These are phyloP conservation scores for Talaromyces sp. DNA, from an alignment of 2,329 filamentous ascomycete species.

Conservation along the genomic window DNA sequence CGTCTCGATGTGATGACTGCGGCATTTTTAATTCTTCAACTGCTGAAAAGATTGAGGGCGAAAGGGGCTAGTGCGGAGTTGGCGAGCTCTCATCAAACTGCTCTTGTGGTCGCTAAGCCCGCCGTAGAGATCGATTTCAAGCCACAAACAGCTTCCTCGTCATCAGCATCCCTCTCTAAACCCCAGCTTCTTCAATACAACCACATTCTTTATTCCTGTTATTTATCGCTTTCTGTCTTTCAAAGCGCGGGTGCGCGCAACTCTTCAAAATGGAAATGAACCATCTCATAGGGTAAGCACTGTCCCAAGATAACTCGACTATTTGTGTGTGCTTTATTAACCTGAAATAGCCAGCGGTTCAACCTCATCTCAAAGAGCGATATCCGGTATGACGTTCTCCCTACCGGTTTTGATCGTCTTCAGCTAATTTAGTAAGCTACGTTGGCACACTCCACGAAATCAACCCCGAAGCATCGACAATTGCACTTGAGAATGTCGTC, in stretches of 20 bases:
- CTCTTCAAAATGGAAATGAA: conserved; percentile 47
- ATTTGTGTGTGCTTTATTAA: conserved; percentile 35
- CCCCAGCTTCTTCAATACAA: conserved; percentile 22
- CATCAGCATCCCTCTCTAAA: conserved; percentile 22
- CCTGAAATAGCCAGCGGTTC: conserved; percentile 71
- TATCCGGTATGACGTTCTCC: conserved; percentile 67
- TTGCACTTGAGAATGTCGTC: conserved; percentile 92
- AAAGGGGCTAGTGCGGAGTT: conserved; percentile 1
- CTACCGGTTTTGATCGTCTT: neutral
- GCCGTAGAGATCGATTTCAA: conserved; percentile 22
- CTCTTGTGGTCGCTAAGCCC: neutral
- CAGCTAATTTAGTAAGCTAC: conserved; percentile 59
- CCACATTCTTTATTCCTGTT: conserved; percentile 20
- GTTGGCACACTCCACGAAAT: conserved; percentile 95
- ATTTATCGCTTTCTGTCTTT: conserved; percentile 17
- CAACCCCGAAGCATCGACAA: conserved; percentile 94
- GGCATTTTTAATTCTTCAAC: conserved; percentile 49
- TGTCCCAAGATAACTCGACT: conserved; percentile 21
- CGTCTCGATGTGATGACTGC: conserved; percentile 67
- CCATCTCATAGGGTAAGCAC: conserved; percentile 48
- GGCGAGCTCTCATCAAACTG: conserved; percentile 3
- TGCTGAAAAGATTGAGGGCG: neutral
- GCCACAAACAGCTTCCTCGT: conserved; percentile 21
- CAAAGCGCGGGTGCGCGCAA: conserved; percentile 33
- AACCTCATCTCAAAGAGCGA: conserved; percentile 96